A percentile compares a stretch with the other conserved stretches of the same genome.
Evolutionary conservation across 805 yeast species (phyloP).

Genomic region (Nakazawaea ishiwadae): DNA sequence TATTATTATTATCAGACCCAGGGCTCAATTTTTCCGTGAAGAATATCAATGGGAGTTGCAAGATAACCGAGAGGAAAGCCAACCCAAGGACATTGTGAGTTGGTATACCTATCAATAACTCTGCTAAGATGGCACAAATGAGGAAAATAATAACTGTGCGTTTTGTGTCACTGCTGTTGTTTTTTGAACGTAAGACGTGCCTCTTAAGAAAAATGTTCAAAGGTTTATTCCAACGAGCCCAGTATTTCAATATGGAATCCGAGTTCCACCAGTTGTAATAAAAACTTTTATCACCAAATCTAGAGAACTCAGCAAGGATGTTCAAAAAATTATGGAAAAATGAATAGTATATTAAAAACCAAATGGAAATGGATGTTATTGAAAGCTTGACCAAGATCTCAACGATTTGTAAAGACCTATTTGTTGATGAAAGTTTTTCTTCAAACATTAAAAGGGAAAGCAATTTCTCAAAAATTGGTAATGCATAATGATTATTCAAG

Average conservation of each 20-base stretch:
- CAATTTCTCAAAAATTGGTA: slow-evolving; percentile 32
- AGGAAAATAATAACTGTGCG: slow-evolving; percentile 36
- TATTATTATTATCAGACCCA: slow-evolving; percentile 23
- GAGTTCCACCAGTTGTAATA: slow-evolving; percentile 49
- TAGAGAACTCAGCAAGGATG: slow-evolving; percentile 36
- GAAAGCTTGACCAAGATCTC: slow-evolving; percentile 34
- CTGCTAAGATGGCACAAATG: slow-evolving; percentile 41
- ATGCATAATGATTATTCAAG: slow-evolving; percentile 34
- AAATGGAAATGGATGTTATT: slow-evolving; percentile 33
- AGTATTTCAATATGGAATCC: slow-evolving; percentile 40
- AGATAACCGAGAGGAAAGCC: slow-evolving; percentile 37
- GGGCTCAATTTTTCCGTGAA: slow-evolving; percentile 37
- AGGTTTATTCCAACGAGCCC: slow-evolving; percentile 44
- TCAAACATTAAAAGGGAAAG: slow-evolving; percentile 22
- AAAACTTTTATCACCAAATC: slow-evolving; percentile 41
- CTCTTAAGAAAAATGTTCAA: slow-evolving; percentile 36
- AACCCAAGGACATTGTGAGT: slow-evolving; percentile 42
- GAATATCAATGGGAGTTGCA: slow-evolving; percentile 36
- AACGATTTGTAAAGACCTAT: slow-evolving; percentile 11
- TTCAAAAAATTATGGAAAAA: slow-evolving; percentile 38
- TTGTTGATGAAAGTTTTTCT: slow-evolving; percentile 16
- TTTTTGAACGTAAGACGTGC: slow-evolving; percentile 26
- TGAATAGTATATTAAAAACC: slow-evolving; percentile 38
- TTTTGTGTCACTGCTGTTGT: background rate
- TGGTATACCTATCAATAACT: slow-evolving; percentile 40